A percentile compares a stretch with the other conserved stretches of the same genome.
These are phyloP conservation scores for Scedosporium minutisporum DNA, from an alignment of 2,329 filamentous ascomycete genomes.

Conservation along the genomic window DNA sequence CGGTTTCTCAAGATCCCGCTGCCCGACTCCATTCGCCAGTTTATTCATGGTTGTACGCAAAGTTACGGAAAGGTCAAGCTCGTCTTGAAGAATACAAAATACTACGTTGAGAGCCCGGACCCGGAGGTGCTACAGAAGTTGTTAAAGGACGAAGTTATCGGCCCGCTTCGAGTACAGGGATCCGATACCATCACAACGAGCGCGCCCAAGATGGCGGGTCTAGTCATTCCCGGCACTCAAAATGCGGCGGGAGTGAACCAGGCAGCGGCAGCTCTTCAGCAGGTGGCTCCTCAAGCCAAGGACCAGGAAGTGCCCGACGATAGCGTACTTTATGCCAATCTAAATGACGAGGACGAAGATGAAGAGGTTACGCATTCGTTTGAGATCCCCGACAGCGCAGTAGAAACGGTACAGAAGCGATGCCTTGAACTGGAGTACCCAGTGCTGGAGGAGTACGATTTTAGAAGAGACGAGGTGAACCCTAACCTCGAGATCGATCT, in stretches of 20 bases:
- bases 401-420: constrained; percentile 80
- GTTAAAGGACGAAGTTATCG: constrained; percentile 76
- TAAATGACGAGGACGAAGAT: constrained; percentile 83
- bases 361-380: constrained; percentile 87
- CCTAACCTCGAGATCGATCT: constrained; percentile 90
- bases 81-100: constrained; percentile 87
- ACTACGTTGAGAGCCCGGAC: constrained; percentile 88
- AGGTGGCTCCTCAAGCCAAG: neutral
- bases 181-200: constrained; percentile 65
- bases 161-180: constrained; percentile 65
- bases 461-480: constrained; percentile 81
- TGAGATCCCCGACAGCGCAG: constrained; percentile 72
- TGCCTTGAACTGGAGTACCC: constrained; percentile 81
- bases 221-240: constrained; percentile 91
- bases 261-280: constrained; percentile 30
- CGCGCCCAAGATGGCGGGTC: constrained; percentile 74
- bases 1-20: constrained; percentile 81
- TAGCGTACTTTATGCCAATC: constrained; percentile 24
- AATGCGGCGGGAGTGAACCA: constrained; percentile 84
- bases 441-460: constrained; percentile 94
- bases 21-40: constrained; percentile 68
- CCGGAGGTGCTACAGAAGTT: constrained; percentile 76
- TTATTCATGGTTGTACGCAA: constrained; percentile 70
- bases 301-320: constrained; percentile 4
- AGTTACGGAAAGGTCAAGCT: constrained; percentile 95